A percentile compares a stretch with the other conserved stretches of the same genome.
These are phyloP conservation scores for Hypoxylon sp. DNA, from an alignment of 2,329 filamentous ascomycete genomes.

Conservation along the genomic window DNA sequence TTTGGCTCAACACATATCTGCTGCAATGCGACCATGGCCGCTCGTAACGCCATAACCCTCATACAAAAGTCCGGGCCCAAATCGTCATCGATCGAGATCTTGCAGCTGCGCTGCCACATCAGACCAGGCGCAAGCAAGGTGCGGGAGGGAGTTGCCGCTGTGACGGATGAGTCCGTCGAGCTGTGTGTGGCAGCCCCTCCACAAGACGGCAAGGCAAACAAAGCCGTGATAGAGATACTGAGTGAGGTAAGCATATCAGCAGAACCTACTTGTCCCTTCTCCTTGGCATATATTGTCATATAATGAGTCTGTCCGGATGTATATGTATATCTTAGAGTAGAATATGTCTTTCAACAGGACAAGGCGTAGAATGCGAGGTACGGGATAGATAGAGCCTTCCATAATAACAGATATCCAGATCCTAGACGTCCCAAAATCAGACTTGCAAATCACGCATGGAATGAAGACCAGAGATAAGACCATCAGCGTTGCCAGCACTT, in stretches of 20 bases:
- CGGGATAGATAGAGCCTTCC: neutral
- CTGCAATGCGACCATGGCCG: slow-evolving; percentile 51
- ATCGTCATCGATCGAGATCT: slow-evolving; percentile 49
- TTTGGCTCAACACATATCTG: slow-evolving; percentile 1
- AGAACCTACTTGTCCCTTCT: neutral
- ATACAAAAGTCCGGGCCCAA: slow-evolving; percentile 60
- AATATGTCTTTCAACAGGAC: neutral
- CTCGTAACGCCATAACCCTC: slow-evolving; percentile 65
- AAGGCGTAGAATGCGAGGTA: neutral
- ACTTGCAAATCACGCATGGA: slow-evolving; percentile 73
- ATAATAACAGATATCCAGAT: slow-evolving; percentile 58
- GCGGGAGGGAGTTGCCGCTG: slow-evolving; percentile 71
- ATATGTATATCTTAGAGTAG: neutral
- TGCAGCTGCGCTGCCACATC: slow-evolving; percentile 76
- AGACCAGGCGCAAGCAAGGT: slow-evolving; percentile 75
- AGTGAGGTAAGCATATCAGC: slow-evolving; percentile 64
- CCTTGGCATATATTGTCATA: neutral
- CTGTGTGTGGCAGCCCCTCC: slow-evolving; percentile 77
- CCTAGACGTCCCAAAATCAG: slow-evolving; percentile 74
- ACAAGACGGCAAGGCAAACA: slow-evolving; percentile 78
- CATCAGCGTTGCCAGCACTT: slow-evolving; percentile 56
- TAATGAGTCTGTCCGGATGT: neutral
- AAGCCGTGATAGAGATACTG: slow-evolving; percentile 74
- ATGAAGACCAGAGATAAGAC: slow-evolving; percentile 76
- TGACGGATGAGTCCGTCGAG: slow-evolving; percentile 72